Evolutionary conservation across 192 early-diverging fungal species (phyloP), one percentile per base, ranked within the genome.

Genomic region (Mortierella claussenii): DNA sequence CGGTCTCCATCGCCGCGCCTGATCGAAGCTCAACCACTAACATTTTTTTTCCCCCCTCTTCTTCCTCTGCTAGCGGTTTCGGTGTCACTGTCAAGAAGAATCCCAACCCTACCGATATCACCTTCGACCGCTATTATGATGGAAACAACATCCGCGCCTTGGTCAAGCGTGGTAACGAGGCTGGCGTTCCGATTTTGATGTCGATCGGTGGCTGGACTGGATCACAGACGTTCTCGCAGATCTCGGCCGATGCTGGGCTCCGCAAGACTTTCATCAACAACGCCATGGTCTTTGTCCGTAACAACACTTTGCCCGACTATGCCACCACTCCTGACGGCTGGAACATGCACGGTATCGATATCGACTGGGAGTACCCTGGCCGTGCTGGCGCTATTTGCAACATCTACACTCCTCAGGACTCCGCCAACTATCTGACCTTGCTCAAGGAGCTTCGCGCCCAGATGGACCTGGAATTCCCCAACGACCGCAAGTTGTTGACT

Each of bases 171-270:
- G 73, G 73, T 52, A 67, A 76, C 58, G 27, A 65, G 58, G 36
- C 26, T 5, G 73, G 73, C 40, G 73, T 76, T 20, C 64, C 64
- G 12, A 76, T 93, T 15, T 58, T 88, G 17, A 47, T 93, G 15
- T 82, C 87, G 8, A 81, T 92, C 24, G 92, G 92, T 54, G 92
- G 92, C 20, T 93, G 92, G 92, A 91, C 88, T 15, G 90, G 92
- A 18, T 91, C 89, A 2, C 85, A 90, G 67, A 78, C 79, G 15
- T 82, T 92, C 54, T 89, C 86, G 12, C 54, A 80, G 2, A 85
- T 92, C 60, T 83, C 83, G 49, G 74, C 81, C n/a, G 78, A 79
- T 26, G 17, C 73, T 8, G 78, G 67, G 20, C 80, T 80, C 42
- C 83, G 91, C 21, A 85, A 82, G 10, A 66, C 71, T 15, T 82